Evolutionary conservation across 768 basidiomycete species (phyloP).

Genomic region (Cystofilobasidium capitatum): DNA sequence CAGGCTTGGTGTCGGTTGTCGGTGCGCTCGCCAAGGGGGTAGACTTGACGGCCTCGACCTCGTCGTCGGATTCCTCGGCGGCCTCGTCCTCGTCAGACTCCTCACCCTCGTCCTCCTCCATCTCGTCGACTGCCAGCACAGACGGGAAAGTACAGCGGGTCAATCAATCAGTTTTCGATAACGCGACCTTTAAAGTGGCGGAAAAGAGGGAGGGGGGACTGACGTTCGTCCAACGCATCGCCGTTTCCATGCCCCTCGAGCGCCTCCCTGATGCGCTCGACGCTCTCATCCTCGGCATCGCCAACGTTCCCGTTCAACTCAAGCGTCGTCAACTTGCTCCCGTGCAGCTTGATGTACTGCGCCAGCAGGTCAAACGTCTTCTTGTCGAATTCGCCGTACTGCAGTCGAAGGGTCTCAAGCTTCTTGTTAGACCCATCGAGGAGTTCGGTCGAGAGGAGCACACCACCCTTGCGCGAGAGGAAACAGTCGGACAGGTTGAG

Average conservation of each 20-base stretch:
- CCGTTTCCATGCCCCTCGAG: constrained; percentile 48
- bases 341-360: constrained; percentile 52
- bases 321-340: constrained; percentile 54
- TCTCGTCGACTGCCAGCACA: constrained; percentile 23
- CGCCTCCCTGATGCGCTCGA: constrained; percentile 43
- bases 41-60: not conserved
- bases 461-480: constrained; percentile 68
- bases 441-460: constrained; percentile 55
- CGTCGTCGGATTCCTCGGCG: not conserved
- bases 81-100: constrained; percentile 15
- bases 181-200: not conserved
- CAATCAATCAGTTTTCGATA: not conserved
- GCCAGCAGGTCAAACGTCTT: constrained; percentile 60
- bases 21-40: not conserved
- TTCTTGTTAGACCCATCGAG: constrained; percentile 61
- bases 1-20: not conserved
- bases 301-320: constrained; percentile 73
- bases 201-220: constrained; percentile 27
- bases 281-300: constrained; percentile 45
- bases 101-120: constrained; percentile 28
- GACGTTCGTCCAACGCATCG: constrained; percentile 65
- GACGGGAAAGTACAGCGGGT: not conserved
- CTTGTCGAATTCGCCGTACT: constrained; percentile 82
- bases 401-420: constrained; percentile 66
- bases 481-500: constrained; percentile 90